Conservation (phyloP, 2,329 filamentous ascomycete genomes). For the Pseudogymnoascus sp. region DNA sequence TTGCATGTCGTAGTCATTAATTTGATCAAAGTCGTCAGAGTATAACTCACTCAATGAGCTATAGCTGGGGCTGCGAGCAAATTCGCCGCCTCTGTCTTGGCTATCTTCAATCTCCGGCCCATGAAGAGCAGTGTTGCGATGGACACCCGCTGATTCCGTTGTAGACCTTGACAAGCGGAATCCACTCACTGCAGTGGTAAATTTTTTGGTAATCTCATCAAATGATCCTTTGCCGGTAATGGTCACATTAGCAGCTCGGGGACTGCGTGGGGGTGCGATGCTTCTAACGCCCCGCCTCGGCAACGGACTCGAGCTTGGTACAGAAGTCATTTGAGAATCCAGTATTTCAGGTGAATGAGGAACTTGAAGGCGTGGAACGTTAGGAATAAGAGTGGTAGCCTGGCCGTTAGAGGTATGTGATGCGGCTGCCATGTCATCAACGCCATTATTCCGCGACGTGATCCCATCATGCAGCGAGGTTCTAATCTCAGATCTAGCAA, state of each 20-base stretch:
- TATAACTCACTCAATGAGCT: background rate
- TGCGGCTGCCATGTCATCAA: too few relatives aligned
- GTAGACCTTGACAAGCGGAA: background rate
- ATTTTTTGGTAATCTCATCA: too few relatives aligned
- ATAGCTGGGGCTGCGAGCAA: background rate
- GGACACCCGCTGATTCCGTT: too few relatives aligned
- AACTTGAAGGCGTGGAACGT: background rate
- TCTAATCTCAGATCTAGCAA: background rate
- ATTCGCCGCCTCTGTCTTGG: background rate
- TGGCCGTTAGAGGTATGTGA: background rate
- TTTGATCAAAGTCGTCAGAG: background rate
- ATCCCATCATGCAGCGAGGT: background rate
- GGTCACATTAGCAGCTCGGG: background rate
- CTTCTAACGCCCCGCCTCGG: constrained; percentile 24
- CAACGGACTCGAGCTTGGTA: background rate
- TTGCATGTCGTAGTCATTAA: background rate
- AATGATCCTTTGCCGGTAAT: background rate
- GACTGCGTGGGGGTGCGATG: background rate
- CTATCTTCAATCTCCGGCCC: background rate
- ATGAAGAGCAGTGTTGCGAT: too few relatives aligned
- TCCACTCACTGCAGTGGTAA: background rate
- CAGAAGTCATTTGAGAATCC: background rate
- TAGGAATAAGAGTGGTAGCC: background rate
- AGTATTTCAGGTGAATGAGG: background rate
- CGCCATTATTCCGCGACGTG: background rate